phyloP scores from a whole-genome alignment of 2,329 filamentous ascomycete species.

The Monosporascus sp. region DNA sequence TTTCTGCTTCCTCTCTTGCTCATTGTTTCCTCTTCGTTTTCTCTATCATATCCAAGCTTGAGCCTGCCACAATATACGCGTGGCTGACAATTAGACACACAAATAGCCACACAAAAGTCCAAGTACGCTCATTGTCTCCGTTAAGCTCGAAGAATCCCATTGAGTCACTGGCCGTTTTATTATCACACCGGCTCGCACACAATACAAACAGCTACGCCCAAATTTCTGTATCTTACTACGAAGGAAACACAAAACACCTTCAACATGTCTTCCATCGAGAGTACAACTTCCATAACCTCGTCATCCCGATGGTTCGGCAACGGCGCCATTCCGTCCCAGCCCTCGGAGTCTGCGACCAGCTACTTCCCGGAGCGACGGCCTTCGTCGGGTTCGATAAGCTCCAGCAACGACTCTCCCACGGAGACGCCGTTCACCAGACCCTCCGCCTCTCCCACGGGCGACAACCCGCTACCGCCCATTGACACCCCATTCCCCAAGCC shows the following conservation, averaged over 20 bases:
- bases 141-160: neutral
- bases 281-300: neutral
- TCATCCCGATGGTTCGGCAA: neutral
- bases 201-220: too few species aligned
- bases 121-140: neutral
- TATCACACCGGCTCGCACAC: too few species aligned
- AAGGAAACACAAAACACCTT: neutral
- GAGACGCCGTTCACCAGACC: neutral
- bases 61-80: neutral
- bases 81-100: neutral
- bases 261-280: neutral
- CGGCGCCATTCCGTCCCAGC: neutral
- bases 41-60: neutral
- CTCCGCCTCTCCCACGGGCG: slow-evolving; percentile 1
- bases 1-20: neutral
- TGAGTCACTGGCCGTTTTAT: neutral
- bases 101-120: too few species aligned
- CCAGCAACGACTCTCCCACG: neutral
- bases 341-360: neutral
- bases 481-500: slow-evolving; percentile 20
- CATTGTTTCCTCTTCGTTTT: neutral
- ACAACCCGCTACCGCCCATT: slow-evolving; percentile 22
- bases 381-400: neutral
- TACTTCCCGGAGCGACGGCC: neutral
- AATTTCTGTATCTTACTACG: too few species aligned